Evolutionary conservation across 192 early-diverging fungal species (phyloP), one percentile per base, ranked within the genome.

Genomic region (Backusella tarrabulga): DNA sequence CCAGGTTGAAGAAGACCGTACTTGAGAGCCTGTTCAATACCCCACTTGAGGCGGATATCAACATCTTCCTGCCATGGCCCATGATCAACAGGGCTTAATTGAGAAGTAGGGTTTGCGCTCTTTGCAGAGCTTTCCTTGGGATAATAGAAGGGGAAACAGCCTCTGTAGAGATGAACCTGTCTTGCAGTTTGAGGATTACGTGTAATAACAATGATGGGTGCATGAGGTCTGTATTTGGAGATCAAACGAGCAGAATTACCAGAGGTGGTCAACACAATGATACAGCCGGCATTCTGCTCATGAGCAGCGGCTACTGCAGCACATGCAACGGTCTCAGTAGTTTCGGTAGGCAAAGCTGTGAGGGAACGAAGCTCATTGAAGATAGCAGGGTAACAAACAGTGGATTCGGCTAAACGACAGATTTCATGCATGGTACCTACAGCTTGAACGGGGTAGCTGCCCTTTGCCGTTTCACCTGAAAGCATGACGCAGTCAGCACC

Each of bases 401-500:
- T 93, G 3, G 93, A 92, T 85, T 99, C 98, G 73, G 98, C 96
- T 63, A 96, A 88, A 38, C 93, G 84, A 84, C 96, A 93, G 74
- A 97, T 97, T 76, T 93, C 91, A 84, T 94, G 87, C 97, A 99
- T 99, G 90, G 97, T 98, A 63, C 89, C 84, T 56, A 99, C 95
- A 42, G 97, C 93, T 80, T 93, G 89, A 74, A 95, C 84, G 40
- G 97, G 97, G 86, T 96, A 97, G 52, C 87, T 80, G 12, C 97
- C 97, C 88, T 98, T 98, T 74, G 97, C 97, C 4, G 97, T 98
- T 86, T 99, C 97, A 68, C 97, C 97, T 63, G 95, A 97, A 63
- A 99, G 87, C 98, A 99, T 99, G 76, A 99, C 98, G 82, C 96
- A 97, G 88, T 99, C 98, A 50, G 96, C 93, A 72, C 98, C 98